phyloP scores from a whole-genome alignment of 2,329 filamentous ascomycete species.

The Phialophora verrucosa region DNA sequence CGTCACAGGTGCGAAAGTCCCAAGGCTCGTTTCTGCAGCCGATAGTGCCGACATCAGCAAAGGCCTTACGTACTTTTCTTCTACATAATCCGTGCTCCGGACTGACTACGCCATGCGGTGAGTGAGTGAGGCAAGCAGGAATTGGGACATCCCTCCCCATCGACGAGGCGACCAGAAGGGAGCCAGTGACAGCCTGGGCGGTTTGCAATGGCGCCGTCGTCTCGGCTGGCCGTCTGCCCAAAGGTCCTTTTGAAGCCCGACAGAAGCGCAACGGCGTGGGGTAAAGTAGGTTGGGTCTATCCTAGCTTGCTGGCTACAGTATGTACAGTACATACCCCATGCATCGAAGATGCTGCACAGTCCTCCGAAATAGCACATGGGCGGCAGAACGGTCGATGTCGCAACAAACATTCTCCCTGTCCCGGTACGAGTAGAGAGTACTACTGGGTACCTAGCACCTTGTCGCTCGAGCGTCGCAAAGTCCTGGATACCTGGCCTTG shows the following conservation, averaged over 20 bases:
- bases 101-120: not conserved
- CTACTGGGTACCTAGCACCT: too few species aligned
- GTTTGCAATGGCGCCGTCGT: not conserved
- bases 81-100: not conserved
- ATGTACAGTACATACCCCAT: not conserved
- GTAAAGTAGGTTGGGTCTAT: not conserved
- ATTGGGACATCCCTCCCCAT: not conserved
- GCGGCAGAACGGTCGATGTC: not conserved
- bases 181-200: not conserved
- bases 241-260: not conserved
- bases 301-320: not conserved
- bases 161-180: not conserved
- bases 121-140: slow-evolving; percentile 1
- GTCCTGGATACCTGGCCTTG: not conserved
- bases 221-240: not conserved
- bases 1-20: not conserved
- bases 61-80: not conserved
- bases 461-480: not conserved
- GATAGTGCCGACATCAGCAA: not conserved
- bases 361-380: not conserved
- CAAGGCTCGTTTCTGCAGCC: not conserved
- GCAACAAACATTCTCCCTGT: not conserved
- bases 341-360: not conserved
- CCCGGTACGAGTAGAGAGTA: not conserved
- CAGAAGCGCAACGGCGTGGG: not conserved